Evolutionary conservation across 495 filamentous ascomycete species (phyloP).

Genomic region (Annulohypoxylon moriforme): DNA sequence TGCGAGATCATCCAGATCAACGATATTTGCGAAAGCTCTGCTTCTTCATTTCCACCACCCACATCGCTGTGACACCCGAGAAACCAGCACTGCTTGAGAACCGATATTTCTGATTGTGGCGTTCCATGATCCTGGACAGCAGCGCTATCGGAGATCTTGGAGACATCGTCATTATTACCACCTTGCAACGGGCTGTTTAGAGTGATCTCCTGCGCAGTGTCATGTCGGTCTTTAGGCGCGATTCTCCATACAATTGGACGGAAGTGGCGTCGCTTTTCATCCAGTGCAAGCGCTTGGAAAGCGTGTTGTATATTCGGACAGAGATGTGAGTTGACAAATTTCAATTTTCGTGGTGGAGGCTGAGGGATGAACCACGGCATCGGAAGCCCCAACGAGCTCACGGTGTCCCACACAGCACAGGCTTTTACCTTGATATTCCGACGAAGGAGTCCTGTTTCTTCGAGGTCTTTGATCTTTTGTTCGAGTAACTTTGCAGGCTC

Average conservation of each 20-base stretch:
- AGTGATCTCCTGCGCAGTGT: conserved; percentile 45
- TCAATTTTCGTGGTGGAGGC: conserved; percentile 48
- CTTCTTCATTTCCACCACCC: conserved; percentile 53
- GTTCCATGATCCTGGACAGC: too few species aligned
- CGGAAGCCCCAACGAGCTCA: conserved; percentile 52
- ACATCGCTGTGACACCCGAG: conserved; percentile 69
- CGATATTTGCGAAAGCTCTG: conserved; percentile 9
- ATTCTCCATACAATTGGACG: conserved; percentile 68
- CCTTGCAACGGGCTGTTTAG: too few species aligned
- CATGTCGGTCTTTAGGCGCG: conserved; percentile 45
- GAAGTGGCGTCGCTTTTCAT: conserved; percentile 73
- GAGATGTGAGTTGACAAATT: not conserved
- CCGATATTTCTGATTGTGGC: too few species aligned
- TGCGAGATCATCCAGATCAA: conserved; percentile 23
- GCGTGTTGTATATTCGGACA: conserved; percentile 65
- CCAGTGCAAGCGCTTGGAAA: conserved; percentile 77
- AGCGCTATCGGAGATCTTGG: too few species aligned
- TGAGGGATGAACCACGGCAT: conserved; percentile 42
- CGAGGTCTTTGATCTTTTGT: too few species aligned
- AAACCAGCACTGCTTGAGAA: conserved; percentile 69
- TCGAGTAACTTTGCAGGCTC: too few species aligned
- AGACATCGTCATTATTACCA: too few species aligned
- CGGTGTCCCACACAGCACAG: conserved; percentile 54
- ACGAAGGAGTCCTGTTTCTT: too few species aligned
- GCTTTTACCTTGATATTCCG: conserved; percentile 51